Percentiles rank a stretch among this genome's conserved stretches.
phyloP scores from a whole-genome alignment of 805 yeast genomes.

The Ogataea allantospora region DNA sequence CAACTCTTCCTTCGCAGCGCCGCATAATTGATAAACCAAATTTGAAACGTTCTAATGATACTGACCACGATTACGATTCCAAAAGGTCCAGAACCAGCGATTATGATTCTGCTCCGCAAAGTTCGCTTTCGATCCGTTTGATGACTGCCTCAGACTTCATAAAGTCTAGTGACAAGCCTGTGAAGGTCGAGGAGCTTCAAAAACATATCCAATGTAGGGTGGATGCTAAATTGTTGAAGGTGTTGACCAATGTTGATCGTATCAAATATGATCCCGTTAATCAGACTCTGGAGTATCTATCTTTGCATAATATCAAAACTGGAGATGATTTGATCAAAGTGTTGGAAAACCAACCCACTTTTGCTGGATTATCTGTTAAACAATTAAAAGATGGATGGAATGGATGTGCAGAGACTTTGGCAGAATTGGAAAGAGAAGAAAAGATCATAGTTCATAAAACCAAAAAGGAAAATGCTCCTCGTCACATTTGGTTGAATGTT shows the following conservation, averaged over 20 bases:
- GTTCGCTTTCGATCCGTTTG: slow-evolving; percentile 72
- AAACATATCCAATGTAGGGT: slow-evolving; percentile 64
- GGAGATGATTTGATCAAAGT: slow-evolving; percentile 74
- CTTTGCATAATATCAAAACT: slow-evolving; percentile 82
- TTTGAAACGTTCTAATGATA: slow-evolving; percentile 10
- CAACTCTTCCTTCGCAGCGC: slow-evolving; percentile 44
- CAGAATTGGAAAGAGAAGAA: slow-evolving; percentile 71
- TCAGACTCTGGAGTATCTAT: slow-evolving; percentile 78
- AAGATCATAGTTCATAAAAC: slow-evolving; percentile 82
- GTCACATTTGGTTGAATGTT: slow-evolving; percentile 79
- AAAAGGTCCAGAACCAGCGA: slow-evolving; percentile 19
- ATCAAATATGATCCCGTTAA: slow-evolving; percentile 62
- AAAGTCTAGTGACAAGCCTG: slow-evolving; percentile 67
- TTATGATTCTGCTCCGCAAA: slow-evolving; percentile 16
- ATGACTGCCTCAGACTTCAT: slow-evolving; percentile 90
- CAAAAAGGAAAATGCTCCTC: slow-evolving; percentile 90
- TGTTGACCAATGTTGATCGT: slow-evolving; percentile 73
- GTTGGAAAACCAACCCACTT: slow-evolving; percentile 77
- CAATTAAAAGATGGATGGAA: slow-evolving; percentile 89
- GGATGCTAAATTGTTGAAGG: slow-evolving; percentile 60
- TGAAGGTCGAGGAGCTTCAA: slow-evolving; percentile 62
- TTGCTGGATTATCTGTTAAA: slow-evolving; percentile 82
- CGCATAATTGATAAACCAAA: slow-evolving; percentile 25
- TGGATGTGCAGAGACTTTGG: slow-evolving; percentile 76
- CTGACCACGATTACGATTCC: slow-evolving; percentile 13